Evolutionary conservation across 768 basidiomycete species (phyloP).

Genomic region (Hortiboletus flavorubellus): DNA sequence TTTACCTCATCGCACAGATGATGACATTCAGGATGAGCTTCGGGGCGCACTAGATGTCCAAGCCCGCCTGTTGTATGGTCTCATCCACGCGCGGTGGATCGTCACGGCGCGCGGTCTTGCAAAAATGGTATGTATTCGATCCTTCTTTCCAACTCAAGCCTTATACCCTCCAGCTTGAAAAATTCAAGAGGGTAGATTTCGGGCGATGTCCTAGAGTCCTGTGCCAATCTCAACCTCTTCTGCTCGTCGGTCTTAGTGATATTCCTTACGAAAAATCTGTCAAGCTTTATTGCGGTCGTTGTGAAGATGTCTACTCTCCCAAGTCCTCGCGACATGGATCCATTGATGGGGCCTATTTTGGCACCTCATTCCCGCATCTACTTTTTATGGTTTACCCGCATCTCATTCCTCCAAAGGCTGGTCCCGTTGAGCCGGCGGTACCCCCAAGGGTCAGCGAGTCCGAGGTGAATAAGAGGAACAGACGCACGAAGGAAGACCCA

Average conservation of each 20-base stretch:
- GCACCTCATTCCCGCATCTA: constrained; percentile 96
- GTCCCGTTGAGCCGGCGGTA: constrained; percentile 40
- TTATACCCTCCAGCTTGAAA: constrained; percentile 66
- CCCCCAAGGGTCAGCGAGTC: constrained; percentile 29
- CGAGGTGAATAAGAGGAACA: constrained; percentile 33
- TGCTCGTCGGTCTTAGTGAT: constrained; percentile 95
- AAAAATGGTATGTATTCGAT: constrained; percentile 75
- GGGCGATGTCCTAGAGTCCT: constrained; percentile 97
- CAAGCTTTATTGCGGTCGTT: constrained; percentile 97
- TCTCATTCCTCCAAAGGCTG: constrained; percentile 81
- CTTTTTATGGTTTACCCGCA: constrained; percentile 96
- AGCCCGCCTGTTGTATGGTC: constrained; percentile 89
- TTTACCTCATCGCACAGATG: constrained; percentile 50
- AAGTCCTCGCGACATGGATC: constrained; percentile 96
- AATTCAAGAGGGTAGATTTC: constrained; percentile 98
- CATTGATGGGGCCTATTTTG: constrained; percentile 98
- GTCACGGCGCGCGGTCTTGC: constrained; percentile 89
- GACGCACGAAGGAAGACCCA: constrained; percentile 54
- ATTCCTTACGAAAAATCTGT: constrained; percentile 98
- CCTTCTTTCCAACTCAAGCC: not conserved
- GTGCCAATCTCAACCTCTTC: constrained; percentile 90
- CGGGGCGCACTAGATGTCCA: constrained; percentile 91
- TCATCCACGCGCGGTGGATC: constrained; percentile 97
- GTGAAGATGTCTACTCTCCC: constrained; percentile 97
- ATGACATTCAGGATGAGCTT: constrained; percentile 91